Evolutionary conservation across 768 basidiomycete genomes (phyloP).

Genomic region (Daedaleopsis sinensis): DNA sequence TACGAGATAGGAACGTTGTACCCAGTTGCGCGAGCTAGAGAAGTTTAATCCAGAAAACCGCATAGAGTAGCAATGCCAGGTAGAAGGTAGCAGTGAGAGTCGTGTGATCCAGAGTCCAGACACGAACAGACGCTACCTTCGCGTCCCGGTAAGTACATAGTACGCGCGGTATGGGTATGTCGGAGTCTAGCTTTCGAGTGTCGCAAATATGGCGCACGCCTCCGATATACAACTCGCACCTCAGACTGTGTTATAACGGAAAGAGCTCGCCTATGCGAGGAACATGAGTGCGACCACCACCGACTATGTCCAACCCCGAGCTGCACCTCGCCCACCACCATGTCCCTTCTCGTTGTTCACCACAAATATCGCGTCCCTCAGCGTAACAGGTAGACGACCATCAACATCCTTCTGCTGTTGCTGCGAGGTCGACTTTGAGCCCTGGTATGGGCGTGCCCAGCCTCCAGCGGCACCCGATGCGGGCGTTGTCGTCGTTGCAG

Average conservation of each 20-base stretch:
- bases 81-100: background rate
- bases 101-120: no score
- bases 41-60: background rate
- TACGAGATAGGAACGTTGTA: background rate
- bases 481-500: constrained; percentile 37
- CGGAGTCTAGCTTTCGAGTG: no score
- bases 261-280: background rate
- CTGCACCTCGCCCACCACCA: constrained; percentile 78
- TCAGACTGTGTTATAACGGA: background rate
- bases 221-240: background rate
- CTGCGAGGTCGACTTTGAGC: constrained; percentile 44
- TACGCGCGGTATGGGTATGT: no score
- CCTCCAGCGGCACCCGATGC: constrained; percentile 28
- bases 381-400: constrained; percentile 58
- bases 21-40: background rate
- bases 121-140: no score
- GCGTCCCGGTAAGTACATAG: no score
- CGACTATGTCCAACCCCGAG: constrained; percentile 61
- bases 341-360: constrained; percentile 83
- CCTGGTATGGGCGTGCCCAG: constrained; percentile 69
- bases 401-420: constrained; percentile 53
- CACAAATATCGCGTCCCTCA: constrained; percentile 86
- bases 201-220: no score
- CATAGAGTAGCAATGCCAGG: background rate
- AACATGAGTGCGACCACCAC: background rate